Base-by-base conservation (phyloP, 345 rosid species). In the Dipteronia dyeriana region DNA sequence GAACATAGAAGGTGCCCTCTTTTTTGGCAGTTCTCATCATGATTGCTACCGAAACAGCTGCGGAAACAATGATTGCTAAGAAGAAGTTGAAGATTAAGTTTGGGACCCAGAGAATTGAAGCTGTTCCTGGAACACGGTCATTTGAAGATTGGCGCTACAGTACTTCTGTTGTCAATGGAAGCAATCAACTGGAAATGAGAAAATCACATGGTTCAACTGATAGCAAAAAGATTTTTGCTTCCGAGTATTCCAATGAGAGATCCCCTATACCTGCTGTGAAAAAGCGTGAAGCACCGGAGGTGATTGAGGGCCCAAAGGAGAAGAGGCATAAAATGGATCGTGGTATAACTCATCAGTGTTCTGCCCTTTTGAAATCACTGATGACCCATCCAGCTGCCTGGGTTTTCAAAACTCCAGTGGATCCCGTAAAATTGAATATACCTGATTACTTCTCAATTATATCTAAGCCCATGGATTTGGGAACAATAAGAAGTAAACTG, bases 401-500 rank as follows among this genome's bases (percentile, higher is more conserved):
- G 90, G 75, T 84, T 70, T 95, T 95, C 81, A 71, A 17, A 9
- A 67, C 75, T 25, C 97, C 99, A 0, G 99, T 95, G 71, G 98
- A 95, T 88, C 97, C 97, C 7, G 87, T 85, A 14, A 60, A 68
- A 22, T 26, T 93, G 76, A 73, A 75, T 7, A 88, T 95, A 80
- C 99, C 98, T 16, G 99, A 95, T 83, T 95, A 93, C 78, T 95
- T 95, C 80, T 73, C 88, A 45, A 79, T 95, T 19, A 84, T 95
- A 73, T 66, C 84, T 2, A 70, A 83, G 38, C 99, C 99, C 12
- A 95, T 95, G 99, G 99, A 95, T 86, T 73, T 95, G 56, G 98
- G 98, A 51, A 93, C 99, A 11, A 71, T 95, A 16, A 90, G 82
- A 59, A 90, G 79, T 1, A 92, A 86, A 65, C 82, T 94, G 78